phyloP scores from a whole-genome alignment of 2,329 filamentous ascomycete genomes.

The Colletotrichum tropicale region DNA sequence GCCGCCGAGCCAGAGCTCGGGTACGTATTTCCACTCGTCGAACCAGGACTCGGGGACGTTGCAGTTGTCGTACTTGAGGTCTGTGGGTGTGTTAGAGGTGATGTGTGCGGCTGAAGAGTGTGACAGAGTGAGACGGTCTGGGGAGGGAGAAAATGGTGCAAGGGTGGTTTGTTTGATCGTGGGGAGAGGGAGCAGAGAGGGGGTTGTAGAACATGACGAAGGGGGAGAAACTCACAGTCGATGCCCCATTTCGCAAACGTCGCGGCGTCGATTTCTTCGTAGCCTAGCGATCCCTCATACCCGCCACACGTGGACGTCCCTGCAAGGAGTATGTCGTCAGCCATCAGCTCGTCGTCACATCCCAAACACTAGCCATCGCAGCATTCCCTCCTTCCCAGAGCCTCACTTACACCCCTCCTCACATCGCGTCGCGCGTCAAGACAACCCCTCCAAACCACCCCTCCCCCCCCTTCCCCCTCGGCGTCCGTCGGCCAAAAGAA shows the following conservation, averaged over 20 bases:
- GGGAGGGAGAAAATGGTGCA: background rate
- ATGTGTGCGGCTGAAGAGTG: background rate
- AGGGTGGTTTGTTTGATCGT: background rate
- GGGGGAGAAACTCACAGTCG: slow-evolving; percentile 45
- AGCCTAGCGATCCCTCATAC: slow-evolving; percentile 61
- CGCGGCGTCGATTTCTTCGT: slow-evolving; percentile 61
- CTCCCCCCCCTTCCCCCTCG: too few species aligned
- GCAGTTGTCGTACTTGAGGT: slow-evolving; percentile 65
- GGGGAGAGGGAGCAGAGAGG: background rate
- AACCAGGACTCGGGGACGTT: slow-evolving; percentile 40
- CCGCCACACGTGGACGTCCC: slow-evolving; percentile 53
- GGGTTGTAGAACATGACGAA: background rate
- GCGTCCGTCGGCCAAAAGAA: background rate
- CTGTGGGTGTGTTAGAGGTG: slow-evolving; percentile 25
- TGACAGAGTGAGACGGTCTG: background rate
- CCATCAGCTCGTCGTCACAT: background rate
- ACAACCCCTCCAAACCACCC: background rate
- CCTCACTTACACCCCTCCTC: background rate
- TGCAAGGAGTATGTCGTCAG: background rate
- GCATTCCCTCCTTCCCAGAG: background rate
- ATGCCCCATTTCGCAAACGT: slow-evolving; percentile 64
- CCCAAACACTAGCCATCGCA: background rate
- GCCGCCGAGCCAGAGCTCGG: slow-evolving; percentile 28
- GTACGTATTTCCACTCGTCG: slow-evolving; percentile 34
- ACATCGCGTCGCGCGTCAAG: background rate